Conservation (phyloP, 2,329 filamentous ascomycete species). For the Epichloe festucae region DNA sequence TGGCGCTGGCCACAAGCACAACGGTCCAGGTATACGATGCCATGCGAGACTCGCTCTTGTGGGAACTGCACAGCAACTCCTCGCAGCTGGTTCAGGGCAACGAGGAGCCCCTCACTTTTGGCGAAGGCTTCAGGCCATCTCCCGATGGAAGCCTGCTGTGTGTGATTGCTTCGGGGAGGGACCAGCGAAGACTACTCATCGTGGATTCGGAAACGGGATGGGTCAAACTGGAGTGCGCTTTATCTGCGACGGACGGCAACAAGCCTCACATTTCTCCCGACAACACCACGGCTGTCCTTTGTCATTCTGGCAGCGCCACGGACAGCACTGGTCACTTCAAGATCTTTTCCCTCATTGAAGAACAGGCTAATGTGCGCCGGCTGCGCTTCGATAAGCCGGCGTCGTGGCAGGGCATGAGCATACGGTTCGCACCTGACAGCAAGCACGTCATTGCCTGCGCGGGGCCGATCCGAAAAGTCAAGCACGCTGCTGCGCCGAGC, state of each 20-base stretch:
- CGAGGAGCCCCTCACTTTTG: conserved; percentile 3
- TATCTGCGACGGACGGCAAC: conserved; percentile 1
- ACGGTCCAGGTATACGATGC: conserved; percentile 4
- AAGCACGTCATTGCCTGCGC: conserved; percentile 4
- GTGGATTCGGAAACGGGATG: conserved; percentile 3
- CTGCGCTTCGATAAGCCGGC: conserved; percentile 1
- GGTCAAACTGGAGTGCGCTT: not conserved
- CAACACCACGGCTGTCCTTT: conserved; percentile 3
- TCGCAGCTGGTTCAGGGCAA: conserved; percentile 4
- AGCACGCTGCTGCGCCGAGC: not conserved
- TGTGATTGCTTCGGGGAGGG: not conserved
- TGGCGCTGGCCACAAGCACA: conserved; percentile 1
- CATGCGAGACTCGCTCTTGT: conserved; percentile 2
- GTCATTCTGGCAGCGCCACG: not conserved
- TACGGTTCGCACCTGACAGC: conserved; percentile 4
- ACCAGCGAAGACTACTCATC: conserved; percentile 1
- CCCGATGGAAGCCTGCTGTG: conserved; percentile 4
- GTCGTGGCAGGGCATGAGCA: conserved; percentile 1
- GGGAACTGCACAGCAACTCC: conserved; percentile 6
- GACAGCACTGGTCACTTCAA: not conserved
- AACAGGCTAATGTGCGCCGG: not conserved
- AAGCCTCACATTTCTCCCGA: conserved; percentile 4
- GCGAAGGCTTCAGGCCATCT: conserved; percentile 3
- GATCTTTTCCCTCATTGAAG: not conserved
- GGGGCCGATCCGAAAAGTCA: not conserved